phyloP scores from a whole-genome alignment of 345 rosid species.

The Microcos paniculata region DNA sequence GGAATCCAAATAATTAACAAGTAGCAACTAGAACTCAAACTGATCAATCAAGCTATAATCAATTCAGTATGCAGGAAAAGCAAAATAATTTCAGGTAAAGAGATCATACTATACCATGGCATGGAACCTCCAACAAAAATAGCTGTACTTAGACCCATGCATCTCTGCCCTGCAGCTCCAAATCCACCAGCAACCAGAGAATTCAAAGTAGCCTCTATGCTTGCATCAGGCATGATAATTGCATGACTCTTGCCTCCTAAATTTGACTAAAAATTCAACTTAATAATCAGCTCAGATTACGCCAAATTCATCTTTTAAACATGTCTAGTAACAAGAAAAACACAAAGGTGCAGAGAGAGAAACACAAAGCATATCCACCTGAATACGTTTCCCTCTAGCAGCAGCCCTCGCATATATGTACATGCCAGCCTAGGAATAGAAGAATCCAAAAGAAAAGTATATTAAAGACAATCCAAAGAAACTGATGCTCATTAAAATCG shows the following conservation, averaged over 20 bases:
- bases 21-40: background rate
- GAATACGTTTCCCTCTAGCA: conserved; percentile 36
- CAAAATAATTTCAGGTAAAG: background rate
- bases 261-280: conserved; percentile 40
- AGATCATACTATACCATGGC: conserved; percentile 43
- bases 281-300: conserved; percentile 21
- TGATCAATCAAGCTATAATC: background rate
- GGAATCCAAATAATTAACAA: background rate
- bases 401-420: conserved; percentile 35
- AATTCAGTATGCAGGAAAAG: background rate
- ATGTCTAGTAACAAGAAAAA: background rate
- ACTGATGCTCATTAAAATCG: background rate
- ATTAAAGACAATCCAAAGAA: background rate
- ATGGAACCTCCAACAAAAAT: conserved; percentile 57
- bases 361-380: conserved; percentile 19
- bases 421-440: conserved; percentile 20
- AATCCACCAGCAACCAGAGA: conserved; percentile 58
- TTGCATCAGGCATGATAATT: conserved; percentile 72
- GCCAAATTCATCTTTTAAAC: conserved; percentile 4
- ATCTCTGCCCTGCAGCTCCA: conserved; percentile 67
- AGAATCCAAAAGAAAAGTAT: background rate
- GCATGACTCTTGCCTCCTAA: conserved; percentile 53
- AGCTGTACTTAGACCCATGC: conserved; percentile 44
- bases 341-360: background rate
- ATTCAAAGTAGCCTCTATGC: conserved; percentile 51